Evolutionary conservation across 192 early-diverging fungal genomes (phyloP), one percentile per base, ranked within the genome.

Genomic region (Mortierella alpina): DNA sequence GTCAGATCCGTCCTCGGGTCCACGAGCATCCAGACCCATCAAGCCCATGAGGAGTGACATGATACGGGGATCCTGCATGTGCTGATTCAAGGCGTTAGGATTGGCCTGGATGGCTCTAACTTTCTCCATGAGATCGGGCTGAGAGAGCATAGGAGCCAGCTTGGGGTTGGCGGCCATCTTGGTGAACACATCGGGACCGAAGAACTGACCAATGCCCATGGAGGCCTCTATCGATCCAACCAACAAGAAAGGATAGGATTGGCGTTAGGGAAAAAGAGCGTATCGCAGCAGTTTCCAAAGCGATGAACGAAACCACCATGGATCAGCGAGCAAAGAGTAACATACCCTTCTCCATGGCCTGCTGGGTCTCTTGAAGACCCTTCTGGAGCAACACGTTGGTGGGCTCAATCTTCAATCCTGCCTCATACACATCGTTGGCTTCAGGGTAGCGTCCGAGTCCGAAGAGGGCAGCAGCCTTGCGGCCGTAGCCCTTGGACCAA

Each of bases 401-500:
- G 31, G 95, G 95, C 59, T 97, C 96, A 54, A 93, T 20, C 75
- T 91, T 88, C 68, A 97, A 89, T 47, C 95, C 95, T 46, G 70
- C 86, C 64, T 92, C 83, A 77, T 95, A 97, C 7, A 90, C 90
- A 40, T 92, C 91, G n/a, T 84, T 88, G 23, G 96, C 96, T 52
- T 94, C 93, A 42, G 84, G 84, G 42, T 89, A 84, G 53, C 86
- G 72, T 8, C 86, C 87, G 54, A 96, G 79, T 42, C 95, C 95
- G 71, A 90, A 90, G 48, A 95, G 91, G 17, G 96, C 96, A 40
- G 94, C 92, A 18, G 94, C 96, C 84, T 95, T 94, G 82, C 96
- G 92, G 56, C 92, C 89, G 86, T 97, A 97, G 20, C 96, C 83
- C 89, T 96, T 96, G 74, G 94, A 81, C 95, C 95, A 96, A 78